A percentile compares a stretch with the other conserved stretches of the same genome.
These are phyloP conservation scores for Bipolaris gigantea DNA, from an alignment of 2,329 filamentous ascomycete genomes.

Conservation along the genomic window DNA sequence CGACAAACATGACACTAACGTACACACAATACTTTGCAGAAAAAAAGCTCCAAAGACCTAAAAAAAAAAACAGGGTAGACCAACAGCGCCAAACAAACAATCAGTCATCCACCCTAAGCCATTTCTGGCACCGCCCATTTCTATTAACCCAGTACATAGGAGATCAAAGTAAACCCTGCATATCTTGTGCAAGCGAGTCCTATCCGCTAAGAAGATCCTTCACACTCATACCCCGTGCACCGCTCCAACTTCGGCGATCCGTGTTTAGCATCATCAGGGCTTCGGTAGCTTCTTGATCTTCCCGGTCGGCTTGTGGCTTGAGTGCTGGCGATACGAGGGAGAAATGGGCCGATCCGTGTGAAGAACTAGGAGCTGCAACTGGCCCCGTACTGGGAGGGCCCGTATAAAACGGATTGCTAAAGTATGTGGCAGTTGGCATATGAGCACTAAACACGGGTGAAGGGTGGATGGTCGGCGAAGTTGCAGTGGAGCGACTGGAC, in stretches of 20 bases:
- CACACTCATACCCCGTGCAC: slow-evolving; percentile 50
- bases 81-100: slow-evolving; percentile 10
- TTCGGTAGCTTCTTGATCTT: slow-evolving; percentile 75
- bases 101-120: slow-evolving; percentile 6
- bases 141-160: background rate
- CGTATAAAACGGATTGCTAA: slow-evolving; percentile 36
- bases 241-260: slow-evolving; percentile 63
- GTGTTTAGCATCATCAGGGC: slow-evolving; percentile 86
- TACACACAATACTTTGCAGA: background rate
- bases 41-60: background rate
- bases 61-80: background rate
- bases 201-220: slow-evolving; percentile 49
- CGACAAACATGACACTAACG: background rate
- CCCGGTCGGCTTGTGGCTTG: slow-evolving; percentile 41
- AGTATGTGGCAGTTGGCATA: slow-evolving; percentile 32
- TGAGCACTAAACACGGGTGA: slow-evolving; percentile 49
- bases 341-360: slow-evolving; percentile 32
- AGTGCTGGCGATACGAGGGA: slow-evolving; percentile 43
- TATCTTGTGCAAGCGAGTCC: background rate
- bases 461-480: slow-evolving; percentile 40
- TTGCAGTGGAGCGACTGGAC: slow-evolving; percentile 41
- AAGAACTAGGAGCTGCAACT: slow-evolving; percentile 25
- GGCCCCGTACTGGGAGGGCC: slow-evolving; percentile 30
- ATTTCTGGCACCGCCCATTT: slow-evolving; percentile 1
- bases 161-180: slow-evolving; percentile 1